Percentiles rank a stretch among this genome's conserved stretches.
phyloP scores from a whole-genome alignment of 768 basidiomycete species.

The Chiua virens region DNA sequence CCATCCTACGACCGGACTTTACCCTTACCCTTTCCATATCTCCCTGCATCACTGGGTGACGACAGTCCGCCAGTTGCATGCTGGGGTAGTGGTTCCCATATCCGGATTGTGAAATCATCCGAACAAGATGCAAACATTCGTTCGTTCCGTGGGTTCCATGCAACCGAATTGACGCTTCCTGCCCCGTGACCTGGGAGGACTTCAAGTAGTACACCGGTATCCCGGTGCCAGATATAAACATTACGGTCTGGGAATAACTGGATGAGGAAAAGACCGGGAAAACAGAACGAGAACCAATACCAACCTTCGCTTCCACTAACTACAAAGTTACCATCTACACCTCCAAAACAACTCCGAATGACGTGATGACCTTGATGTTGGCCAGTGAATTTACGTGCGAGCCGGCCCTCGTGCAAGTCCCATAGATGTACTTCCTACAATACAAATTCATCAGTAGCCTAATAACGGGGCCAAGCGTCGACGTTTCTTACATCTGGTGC shows the following conservation, averaged over 20 bases:
- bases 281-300: conserved; percentile 15
- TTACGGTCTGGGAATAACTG: conserved; percentile 66
- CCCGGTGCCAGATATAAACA: conserved; percentile 94
- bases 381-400: conserved; percentile 81
- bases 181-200: conserved; percentile 83
- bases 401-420: conserved; percentile 68
- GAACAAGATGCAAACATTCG: conserved; percentile 97
- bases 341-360: conserved; percentile 93
- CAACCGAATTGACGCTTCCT: conserved; percentile 92
- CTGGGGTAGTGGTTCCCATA: conserved; percentile 67
- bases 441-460: conserved; percentile 8
- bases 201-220: conserved; percentile 81
- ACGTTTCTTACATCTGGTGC: conserved; percentile 71
- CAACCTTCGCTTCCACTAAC: conserved; percentile 94
- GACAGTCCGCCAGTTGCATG: conserved; percentile 17
- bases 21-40: conserved; percentile 62
- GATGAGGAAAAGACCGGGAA: conserved; percentile 9
- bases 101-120: conserved; percentile 87
- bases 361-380: conserved; percentile 83
- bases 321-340: conserved; percentile 83
- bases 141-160: conserved; percentile 90
- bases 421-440: conserved; percentile 85
- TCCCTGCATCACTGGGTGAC: conserved; percentile 20
- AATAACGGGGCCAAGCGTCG: not conserved
- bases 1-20: conserved; percentile 50